Evolutionary conservation across 257 asterid genomes (phyloP).

Genomic region (Lantana camara): DNA sequence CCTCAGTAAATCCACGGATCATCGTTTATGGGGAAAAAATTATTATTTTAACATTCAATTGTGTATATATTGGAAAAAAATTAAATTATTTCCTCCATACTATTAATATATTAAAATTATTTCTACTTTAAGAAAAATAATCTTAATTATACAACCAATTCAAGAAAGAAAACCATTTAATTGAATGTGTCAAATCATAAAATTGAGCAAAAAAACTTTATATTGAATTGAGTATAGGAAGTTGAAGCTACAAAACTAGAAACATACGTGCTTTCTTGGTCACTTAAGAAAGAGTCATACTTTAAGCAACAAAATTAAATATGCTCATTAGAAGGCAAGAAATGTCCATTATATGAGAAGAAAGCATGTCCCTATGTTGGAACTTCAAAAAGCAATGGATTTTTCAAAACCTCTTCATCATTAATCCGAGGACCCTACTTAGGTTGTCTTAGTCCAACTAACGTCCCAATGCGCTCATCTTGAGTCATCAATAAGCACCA

Average conservation of each 20-base stretch:
- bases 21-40: no score
- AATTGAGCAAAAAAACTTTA: no score
- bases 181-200: background rate
- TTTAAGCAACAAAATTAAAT: slow-evolving; percentile 31
- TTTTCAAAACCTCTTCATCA: slow-evolving; percentile 16
- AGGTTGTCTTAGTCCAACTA: background rate
- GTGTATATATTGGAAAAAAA: no score
- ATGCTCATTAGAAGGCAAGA: slow-evolving; percentile 32
- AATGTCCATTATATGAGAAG: slow-evolving; percentile 2
- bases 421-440: slow-evolving; percentile 6
- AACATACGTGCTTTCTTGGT: slow-evolving; percentile 27
- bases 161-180: background rate
- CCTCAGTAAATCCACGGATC: no score
- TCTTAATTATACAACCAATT: background rate
- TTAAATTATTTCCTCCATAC: no score
- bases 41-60: no score
- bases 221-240: slow-evolving; percentile 15
- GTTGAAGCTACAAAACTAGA: slow-evolving; percentile 13
- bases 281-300: slow-evolving; percentile 24
- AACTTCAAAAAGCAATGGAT: slow-evolving; percentile 24
- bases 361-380: slow-evolving; percentile 18
- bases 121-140: no score
- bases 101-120: no score
- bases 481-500: slow-evolving; percentile 2
- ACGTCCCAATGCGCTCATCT: slow-evolving; percentile 30